Percentiles rank a stretch among this genome's conserved stretches.
phyloP scores from a whole-genome alignment of 345 rosid species.

The Carallia pectinifolia region DNA sequence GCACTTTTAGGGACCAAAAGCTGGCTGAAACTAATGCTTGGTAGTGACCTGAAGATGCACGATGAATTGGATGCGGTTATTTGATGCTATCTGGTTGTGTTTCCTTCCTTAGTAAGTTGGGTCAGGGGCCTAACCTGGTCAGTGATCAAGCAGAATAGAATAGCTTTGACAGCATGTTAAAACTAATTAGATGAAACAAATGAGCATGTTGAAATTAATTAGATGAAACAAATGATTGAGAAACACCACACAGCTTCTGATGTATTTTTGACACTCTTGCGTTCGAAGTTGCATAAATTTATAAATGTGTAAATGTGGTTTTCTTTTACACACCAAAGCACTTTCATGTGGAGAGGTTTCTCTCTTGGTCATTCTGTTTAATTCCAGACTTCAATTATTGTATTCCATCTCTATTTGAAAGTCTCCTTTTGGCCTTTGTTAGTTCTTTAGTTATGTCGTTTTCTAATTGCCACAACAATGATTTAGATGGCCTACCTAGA shows the following conservation, averaged over 20 bases:
- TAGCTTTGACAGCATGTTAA: too few species aligned
- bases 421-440: not conserved
- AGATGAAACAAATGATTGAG: not conserved
- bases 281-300: not conserved
- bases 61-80: not conserved
- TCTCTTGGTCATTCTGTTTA: too few species aligned
- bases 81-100: not conserved
- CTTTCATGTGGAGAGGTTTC: too few species aligned
- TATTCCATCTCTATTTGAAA: not conserved
- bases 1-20: too few species aligned
- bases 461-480: conserved; percentile 23
- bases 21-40: too few species aligned
- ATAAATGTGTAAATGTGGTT: too few species aligned
- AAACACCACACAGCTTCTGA: not conserved
- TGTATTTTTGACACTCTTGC: not conserved
- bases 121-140: not conserved
- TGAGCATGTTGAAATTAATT: too few species aligned
- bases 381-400: not conserved
- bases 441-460: conserved; percentile 5
- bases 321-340: too few species aligned
- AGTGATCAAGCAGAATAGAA: not conserved
- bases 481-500: conserved; percentile 72
- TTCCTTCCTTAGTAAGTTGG: not conserved
- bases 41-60: not conserved
- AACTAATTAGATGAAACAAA: too few species aligned